Conservation (phyloP, 805 yeast species). For the Yarrowia yakushimensis region DNA sequence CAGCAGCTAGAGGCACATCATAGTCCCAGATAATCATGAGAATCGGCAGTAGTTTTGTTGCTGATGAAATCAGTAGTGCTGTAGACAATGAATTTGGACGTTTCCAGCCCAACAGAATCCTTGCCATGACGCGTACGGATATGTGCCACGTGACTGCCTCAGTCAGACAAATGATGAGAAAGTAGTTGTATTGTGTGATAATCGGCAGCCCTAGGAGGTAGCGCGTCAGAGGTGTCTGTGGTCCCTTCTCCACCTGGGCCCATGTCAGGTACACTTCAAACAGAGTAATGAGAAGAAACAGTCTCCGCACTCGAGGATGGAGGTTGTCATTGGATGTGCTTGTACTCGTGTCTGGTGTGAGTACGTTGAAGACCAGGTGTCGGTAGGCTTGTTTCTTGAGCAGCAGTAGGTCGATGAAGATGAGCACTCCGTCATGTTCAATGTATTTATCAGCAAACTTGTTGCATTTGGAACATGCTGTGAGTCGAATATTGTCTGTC, state of each 20-base stretch:
- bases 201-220: conserved; percentile 35
- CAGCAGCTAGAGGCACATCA: conserved; percentile 67
- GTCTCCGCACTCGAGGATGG: conserved; percentile 36
- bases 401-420: conserved; percentile 78
- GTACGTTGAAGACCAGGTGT: conserved; percentile 76
- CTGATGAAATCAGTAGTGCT: conserved; percentile 70
- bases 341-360: conserved; percentile 32
- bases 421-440: conserved; percentile 79
- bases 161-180: conserved; percentile 38
- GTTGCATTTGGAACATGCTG: conserved; percentile 70
- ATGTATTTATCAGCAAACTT: conserved; percentile 84
- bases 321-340: not conserved
- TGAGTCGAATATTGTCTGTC: conserved; percentile 71
- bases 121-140: conserved; percentile 40
- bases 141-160: conserved; percentile 40
- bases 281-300: conserved; percentile 60
- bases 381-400: conserved; percentile 76
- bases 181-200: conserved; percentile 40
- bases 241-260: conserved; percentile 76
- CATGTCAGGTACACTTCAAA: conserved; percentile 89
- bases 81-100: conserved; percentile 51
- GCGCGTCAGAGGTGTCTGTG: conserved; percentile 28
- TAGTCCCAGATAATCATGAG: conserved; percentile 96
- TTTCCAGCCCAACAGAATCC: conserved; percentile 39
- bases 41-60: conserved; percentile 82